Conservation (phyloP, 139 green algal species). For the Pleodorina starrii region DNA sequence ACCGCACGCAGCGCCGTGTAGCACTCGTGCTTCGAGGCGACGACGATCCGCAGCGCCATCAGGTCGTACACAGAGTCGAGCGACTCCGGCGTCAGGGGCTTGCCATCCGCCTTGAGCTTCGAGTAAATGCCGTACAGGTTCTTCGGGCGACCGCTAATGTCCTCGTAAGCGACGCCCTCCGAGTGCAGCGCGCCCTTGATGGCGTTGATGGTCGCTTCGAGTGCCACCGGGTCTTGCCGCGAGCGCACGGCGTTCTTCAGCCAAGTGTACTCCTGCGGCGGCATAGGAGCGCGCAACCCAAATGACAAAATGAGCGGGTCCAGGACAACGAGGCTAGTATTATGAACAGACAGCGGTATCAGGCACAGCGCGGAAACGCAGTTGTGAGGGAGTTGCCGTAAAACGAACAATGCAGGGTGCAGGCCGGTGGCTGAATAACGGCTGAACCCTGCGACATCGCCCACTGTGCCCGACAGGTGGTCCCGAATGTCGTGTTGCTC, state of each 20-base stretch:
- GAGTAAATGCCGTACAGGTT: slow-evolving; percentile 91
- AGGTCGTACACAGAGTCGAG: slow-evolving; percentile 75
- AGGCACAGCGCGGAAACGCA: no score
- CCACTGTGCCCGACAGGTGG: no score
- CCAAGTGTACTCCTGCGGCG: slow-evolving; percentile 59
- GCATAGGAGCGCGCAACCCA: no score
- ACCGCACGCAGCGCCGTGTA: slow-evolving; percentile 86
- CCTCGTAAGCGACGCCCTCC: slow-evolving; percentile 67
- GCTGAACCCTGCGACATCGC: no score
- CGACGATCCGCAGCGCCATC: slow-evolving; percentile 90
- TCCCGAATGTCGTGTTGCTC: no score
- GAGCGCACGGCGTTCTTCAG: slow-evolving; percentile 45
- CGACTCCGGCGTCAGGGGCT: background rate
- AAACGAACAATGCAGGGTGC: no score
- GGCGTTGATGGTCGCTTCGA: slow-evolving; percentile 59
- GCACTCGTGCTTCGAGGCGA: slow-evolving; percentile 87
- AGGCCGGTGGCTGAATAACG: no score
- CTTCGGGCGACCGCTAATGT: slow-evolving; percentile 93
- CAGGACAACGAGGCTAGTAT: no score
- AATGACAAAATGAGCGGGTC: no score
- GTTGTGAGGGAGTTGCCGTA: no score
- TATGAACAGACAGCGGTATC: no score
- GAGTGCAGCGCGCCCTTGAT: slow-evolving; percentile 58
- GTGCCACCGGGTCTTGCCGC: slow-evolving; percentile 52
- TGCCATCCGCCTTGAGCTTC: slow-evolving; percentile 82